Conservation (phyloP, 73 alveolate species). For the Tetrahymena malaccensis region DNA sequence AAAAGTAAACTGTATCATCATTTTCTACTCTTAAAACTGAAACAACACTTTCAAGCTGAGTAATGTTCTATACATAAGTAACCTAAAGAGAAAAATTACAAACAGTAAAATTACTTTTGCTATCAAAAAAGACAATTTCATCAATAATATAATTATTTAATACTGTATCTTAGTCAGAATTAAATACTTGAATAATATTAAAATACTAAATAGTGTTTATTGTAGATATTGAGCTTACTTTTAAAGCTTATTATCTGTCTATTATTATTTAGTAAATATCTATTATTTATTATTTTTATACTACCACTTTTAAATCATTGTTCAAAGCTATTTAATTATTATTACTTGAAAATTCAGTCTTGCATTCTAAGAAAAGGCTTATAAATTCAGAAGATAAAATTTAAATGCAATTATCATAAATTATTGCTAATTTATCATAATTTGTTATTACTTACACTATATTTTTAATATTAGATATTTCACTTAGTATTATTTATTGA, state of each 20-base stretch:
- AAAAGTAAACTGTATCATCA: not conserved
- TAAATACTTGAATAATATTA: too few relatives aligned
- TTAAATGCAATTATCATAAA: not conserved
- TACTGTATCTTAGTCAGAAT: not conserved
- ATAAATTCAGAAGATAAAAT: not conserved
- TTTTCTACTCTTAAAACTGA: not conserved
- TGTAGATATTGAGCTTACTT: not conserved
- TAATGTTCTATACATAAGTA: not conserved
- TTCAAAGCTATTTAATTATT: too few relatives aligned
- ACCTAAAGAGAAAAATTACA: not conserved
- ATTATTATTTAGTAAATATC: too few relatives aligned
- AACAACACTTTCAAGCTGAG: too few relatives aligned
- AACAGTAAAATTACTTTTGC: not conserved
- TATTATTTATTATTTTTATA: too few relatives aligned
- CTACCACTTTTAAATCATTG: not conserved
- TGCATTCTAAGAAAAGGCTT: not conserved
- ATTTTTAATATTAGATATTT: too few relatives aligned
- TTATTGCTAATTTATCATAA: not conserved
- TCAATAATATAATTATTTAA: not conserved
- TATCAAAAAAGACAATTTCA: not conserved
- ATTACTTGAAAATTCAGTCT: not conserved
- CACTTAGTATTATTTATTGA: too few relatives aligned
- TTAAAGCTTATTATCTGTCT: not conserved
- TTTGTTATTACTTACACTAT: too few relatives aligned
- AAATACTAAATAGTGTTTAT: not conserved